A percentile compares a stretch with the other conserved stretches of the same genome.
Evolutionary conservation across 495 filamentous ascomycete genomes (phyloP).

Genomic region (Hypoxylon crocopeplum): DNA sequence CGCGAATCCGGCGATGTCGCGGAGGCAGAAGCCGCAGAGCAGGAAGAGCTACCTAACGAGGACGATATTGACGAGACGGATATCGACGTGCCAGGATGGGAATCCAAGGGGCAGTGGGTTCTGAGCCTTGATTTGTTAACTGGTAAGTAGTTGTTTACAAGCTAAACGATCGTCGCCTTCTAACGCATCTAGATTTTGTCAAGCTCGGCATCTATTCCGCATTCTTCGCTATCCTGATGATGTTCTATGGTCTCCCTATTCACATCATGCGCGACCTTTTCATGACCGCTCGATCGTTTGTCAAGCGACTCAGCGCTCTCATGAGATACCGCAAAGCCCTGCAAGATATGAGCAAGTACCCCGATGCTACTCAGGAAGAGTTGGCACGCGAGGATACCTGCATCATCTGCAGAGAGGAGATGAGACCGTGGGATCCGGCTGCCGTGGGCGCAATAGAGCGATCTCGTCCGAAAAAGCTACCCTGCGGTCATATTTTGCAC

Average conservation of each 20-base stretch:
- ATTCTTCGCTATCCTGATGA: conserved; percentile 92
- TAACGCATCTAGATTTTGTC: conserved; percentile 71
- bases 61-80: conserved; percentile 91
- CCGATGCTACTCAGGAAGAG: conserved; percentile 90
- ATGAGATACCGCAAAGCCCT: conserved; percentile 87
- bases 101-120: conserved; percentile 92
- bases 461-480: conserved; percentile 89
- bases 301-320: conserved; percentile 85
- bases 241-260: conserved; percentile 92
- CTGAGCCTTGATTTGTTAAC: conserved; percentile 88
- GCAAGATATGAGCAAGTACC: conserved; percentile 88
- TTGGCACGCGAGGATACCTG: conserved; percentile 86
- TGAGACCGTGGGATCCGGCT: conserved; percentile 73
- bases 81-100: conserved; percentile 94
- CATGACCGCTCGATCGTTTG: conserved; percentile 89
- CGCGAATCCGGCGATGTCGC: conserved; percentile 59
- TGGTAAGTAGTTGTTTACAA: conserved; percentile 53
- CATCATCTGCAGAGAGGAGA: conserved; percentile 97
- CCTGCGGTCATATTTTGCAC: conserved; percentile 94
- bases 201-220: conserved; percentile 87
- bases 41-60: conserved; percentile 65
- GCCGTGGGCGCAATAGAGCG: conserved; percentile 70
- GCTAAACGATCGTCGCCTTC: not conserved
- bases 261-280: conserved; percentile 96
- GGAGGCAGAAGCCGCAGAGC: conserved; percentile 48